phyloP scores from a whole-genome alignment of 1,284 basidiomycete species.

The Coniferiporia weirii region DNA sequence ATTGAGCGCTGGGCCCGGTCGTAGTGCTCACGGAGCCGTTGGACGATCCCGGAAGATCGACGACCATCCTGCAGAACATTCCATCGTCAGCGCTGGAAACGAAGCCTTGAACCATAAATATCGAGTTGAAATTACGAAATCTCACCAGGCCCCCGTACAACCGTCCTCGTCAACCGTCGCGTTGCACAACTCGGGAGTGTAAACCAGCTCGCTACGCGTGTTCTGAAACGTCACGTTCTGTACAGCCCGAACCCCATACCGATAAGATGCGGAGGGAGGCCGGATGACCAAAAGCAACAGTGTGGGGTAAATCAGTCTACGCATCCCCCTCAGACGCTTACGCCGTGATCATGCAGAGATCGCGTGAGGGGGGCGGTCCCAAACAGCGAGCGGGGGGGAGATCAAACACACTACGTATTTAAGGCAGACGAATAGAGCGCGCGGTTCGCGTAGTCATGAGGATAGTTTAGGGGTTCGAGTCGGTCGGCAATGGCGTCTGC shows the following conservation, averaged over 20 bases:
- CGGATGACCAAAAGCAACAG: background rate
- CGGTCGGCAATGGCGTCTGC: background rate
- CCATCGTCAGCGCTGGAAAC: constrained; percentile 1
- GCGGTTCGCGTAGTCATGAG: constrained; percentile 16
- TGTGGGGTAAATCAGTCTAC: background rate
- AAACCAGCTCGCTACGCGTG: constrained; percentile 39
- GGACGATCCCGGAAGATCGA: constrained; percentile 15
- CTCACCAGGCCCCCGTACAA: constrained; percentile 45
- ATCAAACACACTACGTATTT: background rate
- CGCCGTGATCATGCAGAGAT: constrained; percentile 12
- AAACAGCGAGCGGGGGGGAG: background rate
- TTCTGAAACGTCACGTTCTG: constrained; percentile 37
- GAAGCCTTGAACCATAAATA: constrained; percentile 12
- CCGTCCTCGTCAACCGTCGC: constrained; percentile 22
- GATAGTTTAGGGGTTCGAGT: constrained; percentile 5
- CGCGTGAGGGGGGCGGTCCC: background rate
- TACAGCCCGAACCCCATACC: background rate
- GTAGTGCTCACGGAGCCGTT: constrained; percentile 32
- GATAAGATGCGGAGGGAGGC: background rate
- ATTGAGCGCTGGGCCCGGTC: constrained; percentile 30
- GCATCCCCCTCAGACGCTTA: constrained; percentile 7
- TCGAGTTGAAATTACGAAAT: constrained; percentile 17
- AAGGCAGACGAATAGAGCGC: background rate
- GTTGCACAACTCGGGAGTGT: constrained; percentile 46
- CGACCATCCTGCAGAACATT: constrained; percentile 15